Percentiles rank a stretch among this genome's conserved stretches.
phyloP scores from a whole-genome alignment of 495 filamentous ascomycete species.

The Choiromyces venosus region DNA sequence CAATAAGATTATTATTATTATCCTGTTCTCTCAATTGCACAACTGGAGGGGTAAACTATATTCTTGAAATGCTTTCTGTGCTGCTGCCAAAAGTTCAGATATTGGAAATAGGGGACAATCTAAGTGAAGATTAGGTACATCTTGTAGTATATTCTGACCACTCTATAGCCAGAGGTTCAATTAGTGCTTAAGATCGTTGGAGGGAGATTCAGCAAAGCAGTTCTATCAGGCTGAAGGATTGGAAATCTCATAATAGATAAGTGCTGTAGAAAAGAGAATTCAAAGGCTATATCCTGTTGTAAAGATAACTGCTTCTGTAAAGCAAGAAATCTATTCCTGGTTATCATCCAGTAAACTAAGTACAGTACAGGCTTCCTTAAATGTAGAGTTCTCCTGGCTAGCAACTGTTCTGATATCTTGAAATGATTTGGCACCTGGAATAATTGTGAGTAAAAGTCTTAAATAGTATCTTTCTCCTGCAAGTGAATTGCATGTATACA shows the following conservation, averaged over 20 bases:
- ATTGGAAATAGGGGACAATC: background rate
- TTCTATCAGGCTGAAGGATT: background rate
- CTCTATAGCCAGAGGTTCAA: background rate
- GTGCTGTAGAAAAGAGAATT: background rate
- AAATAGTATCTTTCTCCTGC: background rate
- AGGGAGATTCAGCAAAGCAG: background rate
- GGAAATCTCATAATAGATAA: background rate
- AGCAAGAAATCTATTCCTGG: background rate
- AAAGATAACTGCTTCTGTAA: background rate
- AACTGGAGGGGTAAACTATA: background rate
- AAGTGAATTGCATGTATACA: background rate
- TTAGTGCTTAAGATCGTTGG: background rate
- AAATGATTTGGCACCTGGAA: background rate
- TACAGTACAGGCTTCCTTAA: background rate
- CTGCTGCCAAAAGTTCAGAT: background rate
- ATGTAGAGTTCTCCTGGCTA: background rate
- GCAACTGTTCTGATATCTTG: background rate
- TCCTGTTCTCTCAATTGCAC: background rate
- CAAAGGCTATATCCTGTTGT: background rate
- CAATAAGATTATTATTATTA: background rate
- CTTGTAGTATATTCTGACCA: background rate
- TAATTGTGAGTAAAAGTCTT: background rate
- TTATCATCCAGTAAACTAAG: background rate
- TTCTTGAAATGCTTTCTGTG: background rate
- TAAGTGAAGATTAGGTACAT: background rate